Evolutionary conservation across 441 rosid genomes (phyloP), one percentile per base, ranked within the genome.

Genomic region (Bocquillonia castaneifolia): DNA sequence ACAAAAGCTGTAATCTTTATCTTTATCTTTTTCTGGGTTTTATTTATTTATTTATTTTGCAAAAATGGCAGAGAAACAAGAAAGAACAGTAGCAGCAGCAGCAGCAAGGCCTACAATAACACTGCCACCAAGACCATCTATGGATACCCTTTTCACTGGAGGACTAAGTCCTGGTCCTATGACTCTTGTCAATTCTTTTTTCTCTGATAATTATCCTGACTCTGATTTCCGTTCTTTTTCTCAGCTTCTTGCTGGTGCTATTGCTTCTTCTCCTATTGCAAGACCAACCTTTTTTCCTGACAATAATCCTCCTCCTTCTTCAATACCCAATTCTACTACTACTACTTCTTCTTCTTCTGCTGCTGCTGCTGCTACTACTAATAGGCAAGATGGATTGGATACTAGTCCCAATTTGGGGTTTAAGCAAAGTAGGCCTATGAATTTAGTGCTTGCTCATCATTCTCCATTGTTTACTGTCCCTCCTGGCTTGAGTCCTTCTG

Each of bases 181-280:
- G 88, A 87, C 95, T 57, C 79, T 92, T 67, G 92, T 90, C 71
- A 85, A 91, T 14, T 80, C 83, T 70, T 84, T 93, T 80, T 91
- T 91, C 77, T 67, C 83, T 39, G 93, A 91, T 37, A 71, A 22
- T 68, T 78, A 76, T 57, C 83, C 83, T 29, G 89, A 82, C 56
- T 74, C 76, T 0, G 85, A 82, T 67, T 32, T 57, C 65, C 81
- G 78, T 45, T 85, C 92, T 48, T 93, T 89, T 78, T 87, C 97
- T 70, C 94, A 89, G 79, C 89, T 93, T 57, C 90, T 91, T 22
- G 85, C 94, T 60, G 93, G 93, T 15, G 93, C 93, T 50, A 87
- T 85, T 87, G 80, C 81, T 39, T 85, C 81, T 39, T 85, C 98
- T 53, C 92, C 97, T 13, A 74, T 81, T 18, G 78, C 77, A 12